Evolutionary conservation across 164 flowering plant genomes (phyloP).

Genomic region (Magnolia changhungtana): DNA sequence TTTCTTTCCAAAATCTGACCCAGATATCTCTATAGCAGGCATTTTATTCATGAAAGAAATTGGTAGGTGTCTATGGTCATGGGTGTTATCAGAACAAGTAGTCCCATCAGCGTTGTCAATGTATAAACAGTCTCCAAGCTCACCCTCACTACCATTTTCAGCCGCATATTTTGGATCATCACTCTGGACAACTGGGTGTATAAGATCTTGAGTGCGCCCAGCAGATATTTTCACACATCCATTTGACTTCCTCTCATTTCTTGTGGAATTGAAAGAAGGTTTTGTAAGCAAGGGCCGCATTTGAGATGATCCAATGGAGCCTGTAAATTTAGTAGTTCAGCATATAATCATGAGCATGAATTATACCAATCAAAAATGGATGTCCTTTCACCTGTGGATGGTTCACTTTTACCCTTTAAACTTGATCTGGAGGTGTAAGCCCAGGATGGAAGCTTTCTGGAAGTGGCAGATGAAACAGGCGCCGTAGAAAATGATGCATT

Average conservation of each 20-base stretch:
- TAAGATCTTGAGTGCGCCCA: neutral
- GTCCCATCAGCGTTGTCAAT: constrained; percentile 5
- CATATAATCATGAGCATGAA: neutral
- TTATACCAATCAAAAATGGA: neutral
- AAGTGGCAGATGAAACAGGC: constrained; percentile 15
- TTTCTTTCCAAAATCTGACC: neutral
- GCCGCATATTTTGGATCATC: no score
- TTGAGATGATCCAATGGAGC: constrained; percentile 25
- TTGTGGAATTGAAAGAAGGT: constrained; percentile 1
- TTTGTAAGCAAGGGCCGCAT: constrained; percentile 21
- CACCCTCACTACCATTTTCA: neutral
- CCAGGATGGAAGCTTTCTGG: constrained; percentile 30
- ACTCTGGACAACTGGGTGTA: no score
- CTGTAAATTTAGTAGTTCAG: constrained; percentile 27
- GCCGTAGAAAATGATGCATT: constrained; percentile 14
- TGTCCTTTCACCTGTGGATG: neutral
- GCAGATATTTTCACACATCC: neutral
- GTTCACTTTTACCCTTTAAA: constrained; percentile 22
- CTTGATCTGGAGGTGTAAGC: neutral
- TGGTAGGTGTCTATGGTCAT: constrained; percentile 2
- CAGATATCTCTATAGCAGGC: constrained; percentile 1
- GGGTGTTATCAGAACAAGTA: constrained; percentile 22
- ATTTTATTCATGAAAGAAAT: neutral
- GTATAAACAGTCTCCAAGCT: neutral
- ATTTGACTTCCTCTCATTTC: neutral